Conservation (phyloP, 768 basidiomycete species). For the Auricularia sp. region DNA sequence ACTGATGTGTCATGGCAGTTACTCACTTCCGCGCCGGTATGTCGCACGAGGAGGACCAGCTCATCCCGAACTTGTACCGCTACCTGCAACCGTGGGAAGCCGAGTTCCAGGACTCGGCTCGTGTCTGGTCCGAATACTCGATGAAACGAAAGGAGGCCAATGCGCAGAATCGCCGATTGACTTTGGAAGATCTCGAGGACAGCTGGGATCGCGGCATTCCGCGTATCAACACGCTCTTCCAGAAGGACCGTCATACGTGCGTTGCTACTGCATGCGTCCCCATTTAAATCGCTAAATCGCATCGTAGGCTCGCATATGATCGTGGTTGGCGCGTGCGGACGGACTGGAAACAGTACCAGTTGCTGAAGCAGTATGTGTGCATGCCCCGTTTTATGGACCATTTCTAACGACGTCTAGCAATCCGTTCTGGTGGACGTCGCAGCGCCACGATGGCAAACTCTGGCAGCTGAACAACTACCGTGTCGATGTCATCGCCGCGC, state of each 20-base stretch:
- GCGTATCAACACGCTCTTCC: conserved; percentile 97
- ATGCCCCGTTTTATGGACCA: conserved; percentile 7
- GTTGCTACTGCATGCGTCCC: conserved; percentile 15
- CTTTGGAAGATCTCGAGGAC: conserved; percentile 95
- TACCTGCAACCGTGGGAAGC: conserved; percentile 97
- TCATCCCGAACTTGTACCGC: conserved; percentile 95
- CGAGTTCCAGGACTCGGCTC: conserved; percentile 94
- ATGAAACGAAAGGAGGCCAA: conserved; percentile 99
- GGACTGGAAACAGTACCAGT: conserved; percentile 96
- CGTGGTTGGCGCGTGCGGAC: conserved; percentile 98
- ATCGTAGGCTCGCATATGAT: conserved; percentile 77
- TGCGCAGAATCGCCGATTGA: conserved; percentile 92
- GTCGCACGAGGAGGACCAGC: conserved; percentile 89
- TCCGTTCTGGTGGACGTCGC: conserved; percentile 99
- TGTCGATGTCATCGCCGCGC: conserved; percentile 95
- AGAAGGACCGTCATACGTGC: conserved; percentile 91
- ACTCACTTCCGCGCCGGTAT: conserved; percentile 99
- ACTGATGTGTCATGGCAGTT: conserved; percentile 32
- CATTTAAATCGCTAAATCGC: conserved; percentile 1
- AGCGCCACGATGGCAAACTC: conserved; percentile 90
- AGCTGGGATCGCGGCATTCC: conserved; percentile 99
- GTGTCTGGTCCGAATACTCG: conserved; percentile 98
- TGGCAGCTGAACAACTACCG: conserved; percentile 99
- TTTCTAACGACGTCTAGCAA: conserved; percentile 38
- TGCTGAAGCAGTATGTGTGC: conserved; percentile 68